phyloP scores from a whole-genome alignment of 768 basidiomycete species.

The Mycena amicta region DNA sequence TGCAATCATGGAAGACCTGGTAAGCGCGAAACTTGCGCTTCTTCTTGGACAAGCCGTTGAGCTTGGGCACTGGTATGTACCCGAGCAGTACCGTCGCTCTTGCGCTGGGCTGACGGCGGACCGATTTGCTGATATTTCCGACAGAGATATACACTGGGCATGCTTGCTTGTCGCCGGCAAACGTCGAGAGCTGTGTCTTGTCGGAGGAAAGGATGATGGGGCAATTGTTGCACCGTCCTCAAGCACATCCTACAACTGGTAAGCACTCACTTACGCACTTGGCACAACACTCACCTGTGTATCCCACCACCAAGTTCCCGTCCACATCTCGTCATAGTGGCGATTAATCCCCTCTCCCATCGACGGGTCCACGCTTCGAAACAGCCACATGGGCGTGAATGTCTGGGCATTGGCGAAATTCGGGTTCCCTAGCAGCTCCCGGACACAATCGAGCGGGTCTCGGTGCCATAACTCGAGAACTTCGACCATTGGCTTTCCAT shows the following conservation, averaged over 20 bases:
- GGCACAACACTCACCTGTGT: conserved; percentile 24
- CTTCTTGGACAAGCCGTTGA: conserved; percentile 20
- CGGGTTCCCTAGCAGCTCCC: conserved; percentile 26
- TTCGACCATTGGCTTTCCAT: conserved; percentile 9
- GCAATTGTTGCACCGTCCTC: conserved; percentile 16
- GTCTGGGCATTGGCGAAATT: conserved; percentile 24
- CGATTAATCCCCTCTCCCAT: neutral
- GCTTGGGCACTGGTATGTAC: conserved; percentile 33
- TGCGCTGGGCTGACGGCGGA: conserved; percentile 23
- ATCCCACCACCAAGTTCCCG: conserved; percentile 34
- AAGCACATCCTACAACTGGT: neutral
- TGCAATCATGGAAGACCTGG: conserved; percentile 34
- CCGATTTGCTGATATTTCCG: conserved; percentile 31
- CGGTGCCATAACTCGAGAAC: conserved; percentile 24
- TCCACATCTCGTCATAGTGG: conserved; percentile 29
- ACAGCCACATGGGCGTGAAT: conserved; percentile 26
- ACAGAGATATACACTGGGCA: conserved; percentile 38
- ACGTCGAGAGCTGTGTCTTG: conserved; percentile 32
- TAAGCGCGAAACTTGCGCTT: conserved; percentile 15
- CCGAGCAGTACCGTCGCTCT: conserved; percentile 31
- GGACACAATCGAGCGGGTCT: conserved; percentile 21
- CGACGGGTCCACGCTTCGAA: neutral
- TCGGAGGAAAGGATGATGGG: conserved; percentile 36
- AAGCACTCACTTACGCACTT: neutral
- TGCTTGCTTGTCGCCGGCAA: conserved; percentile 31